Evolutionary conservation across 495 filamentous ascomycete genomes (phyloP).

Genomic region (Podospora fimiseda): DNA sequence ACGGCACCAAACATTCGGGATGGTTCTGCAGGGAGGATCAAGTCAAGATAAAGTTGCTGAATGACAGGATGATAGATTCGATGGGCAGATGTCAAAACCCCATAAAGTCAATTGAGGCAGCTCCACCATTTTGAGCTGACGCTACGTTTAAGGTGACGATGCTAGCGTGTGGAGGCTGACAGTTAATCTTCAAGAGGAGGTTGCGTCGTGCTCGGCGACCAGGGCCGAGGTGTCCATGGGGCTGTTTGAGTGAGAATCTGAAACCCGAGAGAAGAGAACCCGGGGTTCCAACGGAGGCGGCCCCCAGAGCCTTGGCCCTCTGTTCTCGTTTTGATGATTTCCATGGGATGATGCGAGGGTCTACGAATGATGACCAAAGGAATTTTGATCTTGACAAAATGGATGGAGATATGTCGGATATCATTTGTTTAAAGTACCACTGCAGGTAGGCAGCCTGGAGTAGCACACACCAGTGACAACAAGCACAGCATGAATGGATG

Average conservation of each 20-base stretch:
- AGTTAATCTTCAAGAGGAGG: background rate
- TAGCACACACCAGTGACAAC: no score
- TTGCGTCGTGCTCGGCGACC: background rate
- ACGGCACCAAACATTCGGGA: no score
- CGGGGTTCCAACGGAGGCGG: background rate
- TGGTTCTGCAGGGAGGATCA: background rate
- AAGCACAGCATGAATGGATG: background rate
- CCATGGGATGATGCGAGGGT: background rate
- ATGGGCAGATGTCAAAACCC: background rate
- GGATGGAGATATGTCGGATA: no score
- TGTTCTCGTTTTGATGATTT: background rate
- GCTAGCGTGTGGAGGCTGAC: background rate
- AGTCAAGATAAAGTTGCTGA: background rate
- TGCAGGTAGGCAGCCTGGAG: no score
- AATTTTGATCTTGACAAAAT: no score
- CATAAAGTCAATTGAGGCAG: background rate
- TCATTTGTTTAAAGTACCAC: no score
- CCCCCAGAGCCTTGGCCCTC: background rate
- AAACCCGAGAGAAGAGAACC: slow-evolving; percentile 1
- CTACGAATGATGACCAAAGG: no score
- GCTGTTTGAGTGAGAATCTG: slow-evolving; percentile 1
- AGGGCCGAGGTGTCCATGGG: background rate
- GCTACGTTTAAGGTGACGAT: background rate
- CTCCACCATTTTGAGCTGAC: background rate
- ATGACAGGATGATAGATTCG: background rate